Conservation (phyloP, 805 yeast species). For the Metschnikowia peoriensis region DNA sequence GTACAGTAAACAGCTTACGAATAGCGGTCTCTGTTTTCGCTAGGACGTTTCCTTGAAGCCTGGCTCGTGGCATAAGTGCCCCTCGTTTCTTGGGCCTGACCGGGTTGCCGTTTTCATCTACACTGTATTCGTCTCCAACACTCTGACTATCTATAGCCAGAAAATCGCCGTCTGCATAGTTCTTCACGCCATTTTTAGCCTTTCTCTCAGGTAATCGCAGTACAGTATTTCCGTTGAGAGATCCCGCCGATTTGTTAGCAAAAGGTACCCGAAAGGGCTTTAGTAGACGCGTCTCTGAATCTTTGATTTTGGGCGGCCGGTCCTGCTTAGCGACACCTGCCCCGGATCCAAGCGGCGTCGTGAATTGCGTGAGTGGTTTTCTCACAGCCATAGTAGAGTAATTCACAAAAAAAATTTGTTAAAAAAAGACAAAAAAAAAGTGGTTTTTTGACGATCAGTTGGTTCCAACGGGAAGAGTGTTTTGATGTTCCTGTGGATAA, state of each 20-base stretch:
- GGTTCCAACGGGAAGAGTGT: background rate
- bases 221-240: conserved; percentile 3
- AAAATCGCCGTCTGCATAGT: conserved; percentile 28
- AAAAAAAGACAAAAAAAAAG: background rate
- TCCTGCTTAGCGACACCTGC: conserved; percentile 61
- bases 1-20: conserved; percentile 57
- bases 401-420: background rate
- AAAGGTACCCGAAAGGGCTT: conserved; percentile 73
- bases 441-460: background rate
- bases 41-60: conserved; percentile 37
- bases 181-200: conserved; percentile 30
- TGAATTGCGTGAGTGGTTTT: conserved; percentile 38
- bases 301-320: conserved; percentile 52
- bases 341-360: conserved; percentile 61
- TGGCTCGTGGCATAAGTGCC: conserved; percentile 59
- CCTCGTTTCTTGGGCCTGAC: conserved; percentile 41
- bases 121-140: conserved; percentile 21
- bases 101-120: conserved; percentile 34
- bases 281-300: conserved; percentile 51
- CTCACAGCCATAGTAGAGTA: conserved; percentile 21
- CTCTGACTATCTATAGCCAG: conserved; percentile 21
- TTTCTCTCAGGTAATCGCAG: conserved; percentile 22
- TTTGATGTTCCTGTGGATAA: conserved; percentile 10
- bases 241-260: conserved; percentile 17
- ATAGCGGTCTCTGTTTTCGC: conserved; percentile 36